Evolutionary conservation across 257 asterid species (phyloP).

Genomic region (Penstemon davidsonii): DNA sequence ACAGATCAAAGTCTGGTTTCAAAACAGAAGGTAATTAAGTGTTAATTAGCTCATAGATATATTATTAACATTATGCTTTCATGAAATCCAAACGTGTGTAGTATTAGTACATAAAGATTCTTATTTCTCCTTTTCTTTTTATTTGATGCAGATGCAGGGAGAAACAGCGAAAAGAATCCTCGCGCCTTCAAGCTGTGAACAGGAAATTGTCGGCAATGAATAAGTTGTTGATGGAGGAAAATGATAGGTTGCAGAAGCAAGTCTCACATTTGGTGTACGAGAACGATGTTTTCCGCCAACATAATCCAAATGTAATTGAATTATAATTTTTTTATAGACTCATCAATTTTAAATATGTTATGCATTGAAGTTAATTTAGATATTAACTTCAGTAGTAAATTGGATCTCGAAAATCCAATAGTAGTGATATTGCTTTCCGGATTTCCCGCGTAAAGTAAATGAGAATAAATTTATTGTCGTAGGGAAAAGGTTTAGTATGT

Average conservation of each 20-base stretch:
- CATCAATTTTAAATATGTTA: no score
- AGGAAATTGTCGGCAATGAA: slow-evolving; percentile 91
- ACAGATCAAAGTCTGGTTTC: slow-evolving; percentile 99
- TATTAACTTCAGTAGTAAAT: no score
- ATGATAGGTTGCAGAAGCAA: slow-evolving; percentile 95
- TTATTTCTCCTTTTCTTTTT: background rate
- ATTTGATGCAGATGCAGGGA: slow-evolving; percentile 73
- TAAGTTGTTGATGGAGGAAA: slow-evolving; percentile 97
- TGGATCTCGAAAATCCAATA: no score
- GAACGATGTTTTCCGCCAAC: slow-evolving; percentile 85
- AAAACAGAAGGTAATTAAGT: slow-evolving; percentile 75
- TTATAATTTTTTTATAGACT: background rate
- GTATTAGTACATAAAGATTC: background rate
- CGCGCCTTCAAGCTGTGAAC: slow-evolving; percentile 89
- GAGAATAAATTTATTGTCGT: no score
- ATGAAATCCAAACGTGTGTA: background rate
- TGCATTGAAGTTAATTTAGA: no score
- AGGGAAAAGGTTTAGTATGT: no score
- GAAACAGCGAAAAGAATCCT: slow-evolving; percentile 91
- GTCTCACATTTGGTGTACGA: slow-evolving; percentile 92
- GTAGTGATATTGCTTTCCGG: background rate
- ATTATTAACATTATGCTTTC: background rate
- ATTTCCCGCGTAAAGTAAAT: background rate
- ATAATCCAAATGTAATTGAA: slow-evolving; percentile 61
- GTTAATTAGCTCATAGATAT: slow-evolving; percentile 1